Base-by-base conservation (phyloP, 1,284 basidiomycete species). In the Vanrija pseudolonga region DNA sequence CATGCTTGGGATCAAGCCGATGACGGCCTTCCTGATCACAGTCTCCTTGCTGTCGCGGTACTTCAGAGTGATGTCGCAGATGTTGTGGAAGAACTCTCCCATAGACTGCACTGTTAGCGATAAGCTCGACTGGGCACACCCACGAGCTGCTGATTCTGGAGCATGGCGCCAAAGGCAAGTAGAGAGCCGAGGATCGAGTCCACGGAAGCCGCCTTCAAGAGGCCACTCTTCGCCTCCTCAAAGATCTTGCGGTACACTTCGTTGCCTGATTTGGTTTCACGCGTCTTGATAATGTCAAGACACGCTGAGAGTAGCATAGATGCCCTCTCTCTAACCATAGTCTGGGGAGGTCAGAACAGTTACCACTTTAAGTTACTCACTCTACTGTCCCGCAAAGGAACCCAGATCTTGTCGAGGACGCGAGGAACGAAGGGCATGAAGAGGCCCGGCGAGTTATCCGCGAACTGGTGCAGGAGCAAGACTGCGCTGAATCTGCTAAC, bases 131-230 rank as follows among this genome's bases (percentile, higher is more conserved):
- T 9, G 26, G 4, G 20, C 14, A 9, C 19, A 65, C 81, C 65
- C 59, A 93, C 92, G 82, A 93, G 90, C 62, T 92, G 91, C 36
- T 92, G 94, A 72, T 97, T 90, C 54, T 95, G 82, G 14, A 98
- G 78, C 32, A 99, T 81, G 69, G 96, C 90, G 50, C 92, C 86
- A 72, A 94, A 92, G 12, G 93, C 95, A 51, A 98, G 80, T 37
- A 99, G 72, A 18, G 90, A 94, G 2, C 95, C 96, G 63, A 98
- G 92, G 42, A 98, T 90, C 23, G 90, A 62, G 51, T 83, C 77
- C 89, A 95, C 36, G 83, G 68, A 76, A 68, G 86, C 84, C 4
- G 84, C 81, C 72, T 86, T 86, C 72, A 88, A 88, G 51, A 98
- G 78, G 1, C 94, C 95, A 53, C 82, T 80, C 69, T 92, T 89